Conservation (phyloP, 768 basidiomycete genomes). For the Lactarius akahatsu region DNA sequence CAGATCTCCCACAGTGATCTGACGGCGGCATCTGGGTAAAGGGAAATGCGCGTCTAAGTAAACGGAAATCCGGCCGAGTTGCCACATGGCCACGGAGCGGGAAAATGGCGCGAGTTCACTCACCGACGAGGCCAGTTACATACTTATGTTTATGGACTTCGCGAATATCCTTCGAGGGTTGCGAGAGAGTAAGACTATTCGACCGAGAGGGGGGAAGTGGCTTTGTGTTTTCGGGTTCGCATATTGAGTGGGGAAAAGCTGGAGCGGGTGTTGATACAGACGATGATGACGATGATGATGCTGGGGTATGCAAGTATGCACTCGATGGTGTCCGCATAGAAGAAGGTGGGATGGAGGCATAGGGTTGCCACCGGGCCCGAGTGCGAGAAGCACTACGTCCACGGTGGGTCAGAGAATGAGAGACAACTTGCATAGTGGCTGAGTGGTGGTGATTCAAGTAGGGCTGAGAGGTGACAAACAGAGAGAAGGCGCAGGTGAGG, state of each 20-base stretch:
- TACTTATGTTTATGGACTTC: constrained; percentile 60
- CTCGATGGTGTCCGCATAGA: constrained; percentile 41
- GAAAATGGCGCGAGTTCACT: constrained; percentile 34
- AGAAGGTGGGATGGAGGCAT: constrained; percentile 43
- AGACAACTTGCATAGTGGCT: constrained; percentile 37
- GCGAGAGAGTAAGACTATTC: constrained; percentile 34
- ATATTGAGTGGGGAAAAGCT: constrained; percentile 29
- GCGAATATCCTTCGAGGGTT: constrained; percentile 39
- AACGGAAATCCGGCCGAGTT: constrained; percentile 4
- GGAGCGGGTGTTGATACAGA: constrained; percentile 31
- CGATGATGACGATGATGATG: constrained; percentile 25
- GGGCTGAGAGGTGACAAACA: constrained; percentile 16
- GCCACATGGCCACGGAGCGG: constrained; percentile 16
- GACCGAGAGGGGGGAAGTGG: constrained; percentile 29
- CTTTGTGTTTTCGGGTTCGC: constrained; percentile 37
- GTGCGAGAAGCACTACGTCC: constrained; percentile 63
- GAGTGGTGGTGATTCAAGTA: constrained; percentile 15
- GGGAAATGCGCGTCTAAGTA: constrained; percentile 16
- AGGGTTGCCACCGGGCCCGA: constrained; percentile 81
- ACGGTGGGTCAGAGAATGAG: constrained; percentile 65
- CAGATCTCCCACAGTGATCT: constrained; percentile 77
- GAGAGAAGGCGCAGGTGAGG: background rate
- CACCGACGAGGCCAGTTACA: constrained; percentile 69
- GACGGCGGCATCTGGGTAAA: constrained; percentile 67
- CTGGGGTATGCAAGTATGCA: constrained; percentile 33